A percentile compares a stretch with the other conserved stretches of the same genome.
phyloP scores from a whole-genome alignment of 2,329 filamentous ascomycete genomes.

The Pseudogymnoascus sp. region DNA sequence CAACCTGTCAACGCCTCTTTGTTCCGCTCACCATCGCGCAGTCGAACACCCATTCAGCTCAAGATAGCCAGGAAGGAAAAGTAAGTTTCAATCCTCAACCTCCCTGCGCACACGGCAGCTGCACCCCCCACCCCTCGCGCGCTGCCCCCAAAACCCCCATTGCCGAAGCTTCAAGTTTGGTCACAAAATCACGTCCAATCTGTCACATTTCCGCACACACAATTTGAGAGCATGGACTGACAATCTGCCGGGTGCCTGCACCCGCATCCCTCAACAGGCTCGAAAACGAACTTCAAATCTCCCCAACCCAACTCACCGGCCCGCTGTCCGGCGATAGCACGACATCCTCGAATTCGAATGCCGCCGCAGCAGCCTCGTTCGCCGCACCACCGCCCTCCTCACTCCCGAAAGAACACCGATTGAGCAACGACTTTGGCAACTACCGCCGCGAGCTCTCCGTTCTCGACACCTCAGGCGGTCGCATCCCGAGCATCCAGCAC shows the following conservation, averaged over 20 bases:
- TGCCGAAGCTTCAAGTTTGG: slow-evolving; percentile 19
- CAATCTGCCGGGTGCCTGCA: slow-evolving; percentile 25
- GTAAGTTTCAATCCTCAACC: slow-evolving; percentile 32
- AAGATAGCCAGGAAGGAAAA: slow-evolving; percentile 43
- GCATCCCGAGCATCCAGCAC: slow-evolving; percentile 50
- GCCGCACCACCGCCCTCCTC: slow-evolving; percentile 26
- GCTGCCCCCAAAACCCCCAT: slow-evolving; percentile 12
- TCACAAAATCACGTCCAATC: slow-evolving; percentile 13
- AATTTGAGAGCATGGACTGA: slow-evolving; percentile 16
- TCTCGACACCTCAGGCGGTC: slow-evolving; percentile 51
- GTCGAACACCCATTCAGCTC: slow-evolving; percentile 37
- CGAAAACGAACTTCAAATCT: slow-evolving; percentile 26
- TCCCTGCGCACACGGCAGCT: slow-evolving; percentile 35
- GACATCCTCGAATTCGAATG: slow-evolving; percentile 9
- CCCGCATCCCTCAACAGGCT: slow-evolving; percentile 21
- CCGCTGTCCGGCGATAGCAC: slow-evolving; percentile 19
- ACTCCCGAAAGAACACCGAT: slow-evolving; percentile 27
- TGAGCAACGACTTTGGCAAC: slow-evolving; percentile 49
- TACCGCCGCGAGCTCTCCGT: slow-evolving; percentile 65
- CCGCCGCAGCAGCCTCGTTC: slow-evolving; percentile 11
- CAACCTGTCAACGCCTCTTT: slow-evolving; percentile 14
- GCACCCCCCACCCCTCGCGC: neutral
- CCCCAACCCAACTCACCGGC: slow-evolving; percentile 22
- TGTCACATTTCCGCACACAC: neutral
- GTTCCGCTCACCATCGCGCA: slow-evolving; percentile 23